These are phyloP conservation scores for Ruellia speciosa DNA, from an alignment of 305 asterid species.

Conservation along the genomic window DNA sequence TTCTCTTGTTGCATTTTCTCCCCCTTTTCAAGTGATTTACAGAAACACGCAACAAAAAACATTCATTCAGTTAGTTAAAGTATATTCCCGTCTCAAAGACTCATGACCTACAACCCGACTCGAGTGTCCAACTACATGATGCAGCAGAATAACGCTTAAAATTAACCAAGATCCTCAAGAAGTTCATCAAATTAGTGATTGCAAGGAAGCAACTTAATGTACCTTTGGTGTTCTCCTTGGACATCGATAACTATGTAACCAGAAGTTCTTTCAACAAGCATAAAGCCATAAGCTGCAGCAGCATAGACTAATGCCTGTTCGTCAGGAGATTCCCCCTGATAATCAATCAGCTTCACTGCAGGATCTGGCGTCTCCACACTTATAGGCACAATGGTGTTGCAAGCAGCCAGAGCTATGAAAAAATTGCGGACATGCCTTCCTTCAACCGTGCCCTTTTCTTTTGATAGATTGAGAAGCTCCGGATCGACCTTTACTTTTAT, in stretches of 20 bases:
- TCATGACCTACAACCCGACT: too few species aligned
- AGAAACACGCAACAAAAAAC: too few species aligned
- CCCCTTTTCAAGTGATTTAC: too few species aligned
- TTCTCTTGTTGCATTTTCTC: too few species aligned
- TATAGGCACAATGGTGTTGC: constrained; percentile 73
- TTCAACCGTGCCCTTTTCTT: constrained; percentile 31
- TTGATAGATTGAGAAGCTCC: constrained; percentile 40
- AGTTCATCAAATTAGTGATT: too few species aligned
- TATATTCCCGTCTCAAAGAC: too few species aligned
- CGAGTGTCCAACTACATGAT: background rate
- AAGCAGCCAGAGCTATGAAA: constrained; percentile 71
- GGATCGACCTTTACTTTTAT: constrained; percentile 49
- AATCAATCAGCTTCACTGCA: constrained; percentile 47
- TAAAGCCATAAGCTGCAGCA: constrained; percentile 68
- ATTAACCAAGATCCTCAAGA: too few species aligned
- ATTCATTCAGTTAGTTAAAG: too few species aligned
- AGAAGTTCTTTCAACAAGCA: constrained; percentile 72
- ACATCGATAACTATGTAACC: constrained; percentile 63
- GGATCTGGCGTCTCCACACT: constrained; percentile 53
- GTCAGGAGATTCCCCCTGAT: constrained; percentile 85
- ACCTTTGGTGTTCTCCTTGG: constrained; percentile 68
- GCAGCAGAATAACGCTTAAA: background rate
- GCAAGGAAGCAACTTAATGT: constrained; percentile 18
- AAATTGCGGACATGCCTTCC: constrained; percentile 43
- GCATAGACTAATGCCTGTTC: constrained; percentile 80